These are phyloP conservation scores for Fusarium lyarnte DNA, from an alignment of 2,329 filamentous ascomycete genomes.

Conservation along the genomic window DNA sequence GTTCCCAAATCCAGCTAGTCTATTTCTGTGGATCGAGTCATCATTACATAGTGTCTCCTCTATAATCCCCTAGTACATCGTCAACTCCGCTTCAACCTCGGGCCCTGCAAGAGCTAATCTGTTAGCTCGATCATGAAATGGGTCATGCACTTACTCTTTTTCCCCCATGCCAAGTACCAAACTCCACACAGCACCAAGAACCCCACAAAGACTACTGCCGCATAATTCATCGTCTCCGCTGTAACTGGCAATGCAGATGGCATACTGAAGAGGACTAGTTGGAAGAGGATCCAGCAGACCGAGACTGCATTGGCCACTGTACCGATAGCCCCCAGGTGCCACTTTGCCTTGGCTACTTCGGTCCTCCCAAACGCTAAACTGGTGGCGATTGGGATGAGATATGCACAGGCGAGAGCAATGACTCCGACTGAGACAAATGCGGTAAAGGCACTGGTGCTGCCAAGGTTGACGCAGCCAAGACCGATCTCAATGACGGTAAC, in stretches of 20 bases:
- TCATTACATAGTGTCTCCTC: background rate
- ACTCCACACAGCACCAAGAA: background rate
- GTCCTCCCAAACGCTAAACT: background rate
- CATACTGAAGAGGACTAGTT: background rate
- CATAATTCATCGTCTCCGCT: background rate
- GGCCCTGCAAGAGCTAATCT: background rate
- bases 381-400: background rate
- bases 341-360: background rate
- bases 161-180: background rate
- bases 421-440: background rate
- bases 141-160: background rate
- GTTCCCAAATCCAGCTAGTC: background rate
- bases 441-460: background rate
- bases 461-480: background rate
- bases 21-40: background rate
- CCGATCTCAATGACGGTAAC: background rate
- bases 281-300: background rate
- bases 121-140: background rate
- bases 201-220: background rate
- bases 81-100: background rate
- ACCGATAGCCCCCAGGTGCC: background rate
- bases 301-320: background rate
- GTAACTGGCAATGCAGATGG: background rate
- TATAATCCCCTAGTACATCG: background rate
- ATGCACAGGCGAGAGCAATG: background rate